Evolutionary conservation across 2,329 filamentous ascomycete genomes (phyloP).

Genomic region (Cadophora malorum): DNA sequence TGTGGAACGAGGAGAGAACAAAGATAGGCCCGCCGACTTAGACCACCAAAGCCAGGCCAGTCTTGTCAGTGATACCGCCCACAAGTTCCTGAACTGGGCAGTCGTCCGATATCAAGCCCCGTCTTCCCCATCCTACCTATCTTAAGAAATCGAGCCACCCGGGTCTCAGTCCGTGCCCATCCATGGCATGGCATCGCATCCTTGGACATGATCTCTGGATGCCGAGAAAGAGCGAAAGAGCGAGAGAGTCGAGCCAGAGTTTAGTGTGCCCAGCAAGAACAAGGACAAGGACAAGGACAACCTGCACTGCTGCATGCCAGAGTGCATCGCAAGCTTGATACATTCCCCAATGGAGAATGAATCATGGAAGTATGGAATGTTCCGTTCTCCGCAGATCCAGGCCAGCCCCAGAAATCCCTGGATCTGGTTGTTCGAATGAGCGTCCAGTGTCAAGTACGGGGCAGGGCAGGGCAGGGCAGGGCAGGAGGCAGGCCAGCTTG

Average conservation of each 20-base stretch:
- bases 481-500: background rate
- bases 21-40: background rate
- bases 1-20: conserved; percentile 1
- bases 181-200: background rate
- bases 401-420: background rate
- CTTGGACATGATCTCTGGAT: background rate
- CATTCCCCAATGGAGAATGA: too few relatives aligned
- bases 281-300: background rate
- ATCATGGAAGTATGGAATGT: background rate
- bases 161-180: background rate
- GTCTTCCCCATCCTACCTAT: background rate
- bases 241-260: background rate
- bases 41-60: background rate
- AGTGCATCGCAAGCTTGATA: too few relatives aligned
- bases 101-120: background rate
- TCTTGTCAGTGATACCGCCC: background rate
- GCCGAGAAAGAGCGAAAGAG: background rate
- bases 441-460: background rate
- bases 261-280: background rate
- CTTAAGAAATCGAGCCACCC: background rate
- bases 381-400: conserved; percentile 4
- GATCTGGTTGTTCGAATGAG: conserved; percentile 11
- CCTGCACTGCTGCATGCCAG: background rate
- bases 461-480: too few relatives aligned
- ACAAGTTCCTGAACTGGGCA: background rate